These are phyloP conservation scores for Berkeleyomyces rouxiae DNA, from an alignment of 2,329 filamentous ascomycete genomes.

Conservation along the genomic window DNA sequence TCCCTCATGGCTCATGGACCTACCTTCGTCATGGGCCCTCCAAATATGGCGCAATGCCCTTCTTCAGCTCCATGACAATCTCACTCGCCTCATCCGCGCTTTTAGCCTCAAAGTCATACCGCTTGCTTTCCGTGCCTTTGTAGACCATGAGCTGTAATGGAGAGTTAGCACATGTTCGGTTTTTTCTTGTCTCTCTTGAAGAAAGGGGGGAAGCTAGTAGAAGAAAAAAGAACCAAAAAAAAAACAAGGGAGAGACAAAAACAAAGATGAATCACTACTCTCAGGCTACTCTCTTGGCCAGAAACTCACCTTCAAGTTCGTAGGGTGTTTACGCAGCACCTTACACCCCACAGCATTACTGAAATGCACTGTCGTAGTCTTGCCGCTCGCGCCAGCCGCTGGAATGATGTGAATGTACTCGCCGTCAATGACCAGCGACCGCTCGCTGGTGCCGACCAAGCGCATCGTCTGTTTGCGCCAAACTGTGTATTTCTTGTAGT, in stretches of 20 bases:
- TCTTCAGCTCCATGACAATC: constrained; percentile 64
- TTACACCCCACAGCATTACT: constrained; percentile 70
- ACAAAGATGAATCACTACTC: not conserved
- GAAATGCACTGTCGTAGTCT: constrained; percentile 69
- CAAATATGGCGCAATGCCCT: constrained; percentile 51
- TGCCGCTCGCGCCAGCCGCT: constrained; percentile 42
- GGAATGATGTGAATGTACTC: constrained; percentile 81
- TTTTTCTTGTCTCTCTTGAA: not conserved
- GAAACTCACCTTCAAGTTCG: constrained; percentile 57
- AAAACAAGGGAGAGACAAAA: not conserved
- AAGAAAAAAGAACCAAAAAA: constrained; percentile 1
- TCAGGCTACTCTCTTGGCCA: not conserved
- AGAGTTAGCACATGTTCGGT: not conserved
- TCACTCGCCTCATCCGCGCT: constrained; percentile 56
- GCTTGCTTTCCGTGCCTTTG: constrained; percentile 57
- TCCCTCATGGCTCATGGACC: not conserved
- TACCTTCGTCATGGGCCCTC: constrained; percentile 21
- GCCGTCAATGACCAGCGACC: constrained; percentile 63
- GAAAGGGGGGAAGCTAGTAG: not conserved
- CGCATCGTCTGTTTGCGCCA: constrained; percentile 72
- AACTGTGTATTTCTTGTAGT: constrained; percentile 62
- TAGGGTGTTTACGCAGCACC: constrained; percentile 62
- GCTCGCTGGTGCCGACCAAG: constrained; percentile 58
- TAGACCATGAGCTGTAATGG: constrained; percentile 47
- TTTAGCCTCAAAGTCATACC: constrained; percentile 73